Evolutionary conservation across 108 stramenopile genomes (phyloP).

Genomic region (Nitzschia inconspicua): DNA sequence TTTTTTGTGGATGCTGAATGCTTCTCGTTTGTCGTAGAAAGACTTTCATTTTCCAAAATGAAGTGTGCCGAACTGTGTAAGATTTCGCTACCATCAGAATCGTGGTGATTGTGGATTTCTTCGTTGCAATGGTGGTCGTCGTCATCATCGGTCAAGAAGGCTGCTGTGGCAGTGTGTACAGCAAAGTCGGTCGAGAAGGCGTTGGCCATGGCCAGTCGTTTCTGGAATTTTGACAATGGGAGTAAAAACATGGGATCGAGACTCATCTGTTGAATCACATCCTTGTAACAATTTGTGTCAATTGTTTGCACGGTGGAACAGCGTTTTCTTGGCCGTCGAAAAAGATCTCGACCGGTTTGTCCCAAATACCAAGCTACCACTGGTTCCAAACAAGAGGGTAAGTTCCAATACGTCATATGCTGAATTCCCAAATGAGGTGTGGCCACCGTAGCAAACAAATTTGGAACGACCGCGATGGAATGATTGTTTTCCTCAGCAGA

Average conservation of each 20-base stretch:
- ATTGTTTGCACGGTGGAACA: neutral
- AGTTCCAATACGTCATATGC: slow-evolving; percentile 46
- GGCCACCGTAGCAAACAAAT: slow-evolving; percentile 57
- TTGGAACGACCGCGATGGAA: slow-evolving; percentile 21
- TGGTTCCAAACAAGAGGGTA: slow-evolving; percentile 43
- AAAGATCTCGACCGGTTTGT: slow-evolving; percentile 33
- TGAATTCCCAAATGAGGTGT: slow-evolving; percentile 63
- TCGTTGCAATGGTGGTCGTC: slow-evolving; percentile 1
- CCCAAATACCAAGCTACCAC: slow-evolving; percentile 34
- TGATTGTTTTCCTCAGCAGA: neutral
- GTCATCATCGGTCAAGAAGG: slow-evolving; percentile 48
- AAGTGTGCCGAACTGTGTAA: too few relatives aligned
- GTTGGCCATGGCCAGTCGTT: slow-evolving; percentile 63
- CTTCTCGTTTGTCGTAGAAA: too few relatives aligned
- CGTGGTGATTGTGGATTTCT: slow-evolving; percentile 6
- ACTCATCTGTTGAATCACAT: slow-evolving; percentile 42
- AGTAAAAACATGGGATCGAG: slow-evolving; percentile 26
- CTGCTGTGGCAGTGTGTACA: slow-evolving; percentile 63
- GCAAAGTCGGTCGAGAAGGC: slow-evolving; percentile 63
- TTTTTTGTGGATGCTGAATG: too few relatives aligned
- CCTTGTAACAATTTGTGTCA: slow-evolving; percentile 14
- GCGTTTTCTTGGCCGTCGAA: slow-evolving; percentile 10
- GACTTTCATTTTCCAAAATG: too few relatives aligned
- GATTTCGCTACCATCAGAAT: too few relatives aligned
- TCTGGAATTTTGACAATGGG: slow-evolving; percentile 45